Evolutionary conservation across 2,329 filamentous ascomycete genomes (phyloP), one percentile per base, ranked within the genome.

Genomic region (Botrytis sinoallii): DNA sequence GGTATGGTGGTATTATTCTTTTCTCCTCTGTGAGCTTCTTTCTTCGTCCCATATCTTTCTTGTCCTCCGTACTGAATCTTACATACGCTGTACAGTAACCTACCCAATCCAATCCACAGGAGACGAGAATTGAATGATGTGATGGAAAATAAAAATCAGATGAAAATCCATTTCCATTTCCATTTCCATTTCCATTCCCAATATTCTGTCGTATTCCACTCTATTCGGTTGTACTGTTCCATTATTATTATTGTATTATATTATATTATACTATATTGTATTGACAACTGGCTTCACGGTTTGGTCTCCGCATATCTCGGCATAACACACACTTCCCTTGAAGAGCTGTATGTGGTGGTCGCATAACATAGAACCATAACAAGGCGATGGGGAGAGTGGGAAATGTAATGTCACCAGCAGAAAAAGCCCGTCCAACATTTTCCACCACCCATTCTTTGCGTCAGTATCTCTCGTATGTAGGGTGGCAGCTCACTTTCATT

Each of bases 221-320:
- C 22, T 67, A 20, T 66, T 38, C 32, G 18, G 64, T 52, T 20
- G 38, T 32, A 44, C 61, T 44, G 40, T 64, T 64, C 38, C 44
- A 61, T 40, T 25, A n/a, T n/a, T 55, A 16, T 52, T 12, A 52
- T 25, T 52, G 4, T 52, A 12, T 52, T 52, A 7, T 9, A 20
- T 46, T 42, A 14, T 22, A 46, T 46, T 46, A 2, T 16, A 18
- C 22, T 46, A 10, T 46, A 6, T 14, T 40, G 40, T 64, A 40
- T 63, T 63, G 61, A 64, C 61, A 64, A 64, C 25, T 64, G 38
- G 38, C 61, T 64, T 44, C 32, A 35, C 22, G 0, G 12, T 48
- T n/a, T 52, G 64, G 65, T 55, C 65, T 67, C 65, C 65, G 65
- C 65, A 67, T 66, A 52, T 66, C 64, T 66, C 64, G 64, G 64